phyloP scores from a whole-genome alignment of 805 yeast genomes.

The Yamadazyma kitorensis region DNA sequence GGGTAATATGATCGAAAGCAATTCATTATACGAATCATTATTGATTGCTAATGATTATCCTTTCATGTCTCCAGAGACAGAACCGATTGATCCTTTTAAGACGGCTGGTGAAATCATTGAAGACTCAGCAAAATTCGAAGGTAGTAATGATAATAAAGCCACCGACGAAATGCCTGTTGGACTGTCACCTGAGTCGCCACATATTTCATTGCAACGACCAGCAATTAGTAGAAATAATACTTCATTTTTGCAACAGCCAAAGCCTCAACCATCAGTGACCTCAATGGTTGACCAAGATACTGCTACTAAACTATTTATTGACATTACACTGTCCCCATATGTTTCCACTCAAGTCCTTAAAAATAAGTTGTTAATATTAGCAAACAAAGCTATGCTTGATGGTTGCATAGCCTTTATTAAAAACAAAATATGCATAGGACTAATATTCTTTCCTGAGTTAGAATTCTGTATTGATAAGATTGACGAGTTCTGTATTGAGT shows the following conservation, averaged over 20 bases:
- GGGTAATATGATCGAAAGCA: slow-evolving; percentile 49
- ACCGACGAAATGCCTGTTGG: no score
- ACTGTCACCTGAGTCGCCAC: not conserved
- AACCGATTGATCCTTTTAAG: slow-evolving; percentile 31
- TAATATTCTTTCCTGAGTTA: slow-evolving; percentile 49
- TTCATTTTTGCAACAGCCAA: slow-evolving; percentile 1
- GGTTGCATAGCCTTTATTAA: slow-evolving; percentile 52
- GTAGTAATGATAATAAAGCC: no score
- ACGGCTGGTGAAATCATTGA: slow-evolving; percentile 35
- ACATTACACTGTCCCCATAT: slow-evolving; percentile 33
- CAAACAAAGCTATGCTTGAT: slow-evolving; percentile 43
- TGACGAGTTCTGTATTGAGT: slow-evolving; percentile 23
- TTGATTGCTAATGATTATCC: slow-evolving; percentile 51
- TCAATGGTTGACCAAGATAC: not conserved
- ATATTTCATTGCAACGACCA: not conserved
- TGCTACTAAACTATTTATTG: slow-evolving; percentile 24
- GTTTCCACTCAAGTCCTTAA: slow-evolving; percentile 31
- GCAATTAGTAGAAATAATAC: slow-evolving; percentile 1
- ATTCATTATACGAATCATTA: slow-evolving; percentile 48
- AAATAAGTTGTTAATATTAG: slow-evolving; percentile 34
- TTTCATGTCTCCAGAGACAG: slow-evolving; percentile 43
- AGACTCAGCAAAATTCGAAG: slow-evolving; percentile 15
- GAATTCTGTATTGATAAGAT: slow-evolving; percentile 50
- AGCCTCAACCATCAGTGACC: not conserved
- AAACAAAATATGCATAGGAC: slow-evolving; percentile 36